Percentiles rank a stretch among this genome's conserved stretches.
Conservation (phyloP, 2,329 filamentous ascomycete species). For the Sordariomycetes sp. region DNA sequence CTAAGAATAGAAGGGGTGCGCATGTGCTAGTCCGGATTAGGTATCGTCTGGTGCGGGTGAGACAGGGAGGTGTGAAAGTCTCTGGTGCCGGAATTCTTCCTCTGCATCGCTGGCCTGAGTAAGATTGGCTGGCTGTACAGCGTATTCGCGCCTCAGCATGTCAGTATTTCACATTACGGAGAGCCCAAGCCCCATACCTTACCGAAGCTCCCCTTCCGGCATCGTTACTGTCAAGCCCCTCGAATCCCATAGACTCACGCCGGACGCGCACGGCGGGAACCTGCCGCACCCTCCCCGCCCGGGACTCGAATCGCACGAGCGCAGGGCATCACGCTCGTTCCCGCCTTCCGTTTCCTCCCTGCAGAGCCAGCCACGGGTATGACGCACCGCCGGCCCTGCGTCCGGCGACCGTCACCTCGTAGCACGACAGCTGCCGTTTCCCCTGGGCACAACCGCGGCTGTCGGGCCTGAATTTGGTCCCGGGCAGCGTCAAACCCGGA, state of each 20-base stretch:
- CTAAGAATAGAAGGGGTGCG: not conserved
- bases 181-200: too few species aligned
- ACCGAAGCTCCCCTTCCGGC: not conserved
- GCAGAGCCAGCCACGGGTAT: not conserved
- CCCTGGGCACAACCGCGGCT: not conserved
- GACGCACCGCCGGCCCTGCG: not conserved
- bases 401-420: not conserved
- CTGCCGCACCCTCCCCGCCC: not conserved
- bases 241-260: not conserved
- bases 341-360: not conserved
- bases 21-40: not conserved
- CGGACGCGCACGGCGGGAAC: not conserved
- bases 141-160: too few species aligned
- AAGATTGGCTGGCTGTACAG: too few species aligned
- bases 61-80: not conserved
- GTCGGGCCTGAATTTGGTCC: not conserved
- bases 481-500: not conserved
- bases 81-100: not conserved
- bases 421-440: not conserved
- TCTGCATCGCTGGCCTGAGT: not conserved
- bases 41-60: not conserved
- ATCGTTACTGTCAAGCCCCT: not conserved
- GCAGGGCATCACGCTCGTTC: not conserved
- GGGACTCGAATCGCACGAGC: not conserved
- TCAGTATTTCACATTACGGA: too few species aligned